phyloP scores from a whole-genome alignment of 2,329 filamentous ascomycete genomes.

The Chaetomiaceae sp. region DNA sequence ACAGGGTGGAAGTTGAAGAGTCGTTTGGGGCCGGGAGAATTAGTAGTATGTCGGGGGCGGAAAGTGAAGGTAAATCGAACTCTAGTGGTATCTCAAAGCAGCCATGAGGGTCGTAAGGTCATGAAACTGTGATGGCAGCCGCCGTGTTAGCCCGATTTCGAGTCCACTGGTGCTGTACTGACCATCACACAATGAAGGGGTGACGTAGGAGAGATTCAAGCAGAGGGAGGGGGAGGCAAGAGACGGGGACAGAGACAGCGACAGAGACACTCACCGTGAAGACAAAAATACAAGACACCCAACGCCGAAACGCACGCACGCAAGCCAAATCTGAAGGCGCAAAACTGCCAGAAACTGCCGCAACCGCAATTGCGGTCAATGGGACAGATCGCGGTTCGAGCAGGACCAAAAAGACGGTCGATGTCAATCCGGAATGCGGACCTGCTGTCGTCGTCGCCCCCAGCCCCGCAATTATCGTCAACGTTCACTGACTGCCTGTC shows the following conservation, averaged over 20 bases:
- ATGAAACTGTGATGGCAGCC: slow-evolving; percentile 19
- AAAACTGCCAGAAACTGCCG: no score
- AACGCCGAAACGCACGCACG: slow-evolving; percentile 18
- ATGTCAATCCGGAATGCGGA: not conserved
- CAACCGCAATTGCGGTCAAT: slow-evolving; percentile 6
- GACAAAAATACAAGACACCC: slow-evolving; percentile 12
- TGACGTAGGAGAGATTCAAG: no score
- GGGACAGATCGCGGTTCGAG: not conserved
- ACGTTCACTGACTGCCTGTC: no score
- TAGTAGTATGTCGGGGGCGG: slow-evolving; percentile 7
- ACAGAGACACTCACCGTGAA: slow-evolving; percentile 7
- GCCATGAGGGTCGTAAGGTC: slow-evolving; percentile 34
- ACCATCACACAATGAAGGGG: no score
- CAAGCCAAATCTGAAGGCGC: no score
- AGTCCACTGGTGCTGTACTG: no score
- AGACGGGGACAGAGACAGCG: no score
- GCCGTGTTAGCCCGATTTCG: no score
- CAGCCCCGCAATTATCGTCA: slow-evolving; percentile 10
- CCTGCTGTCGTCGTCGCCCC: slow-evolving; percentile 1
- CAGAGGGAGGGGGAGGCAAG: no score
- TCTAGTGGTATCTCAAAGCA: slow-evolving; percentile 35
- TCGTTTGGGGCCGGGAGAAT: not conserved
- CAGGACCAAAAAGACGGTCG: not conserved
- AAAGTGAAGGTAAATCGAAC: slow-evolving; percentile 21
- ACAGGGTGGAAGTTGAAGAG: not conserved